These are phyloP conservation scores for Craterostigma plantagineum DNA, from an alignment of 257 asterid genomes.

Conservation along the genomic window DNA sequence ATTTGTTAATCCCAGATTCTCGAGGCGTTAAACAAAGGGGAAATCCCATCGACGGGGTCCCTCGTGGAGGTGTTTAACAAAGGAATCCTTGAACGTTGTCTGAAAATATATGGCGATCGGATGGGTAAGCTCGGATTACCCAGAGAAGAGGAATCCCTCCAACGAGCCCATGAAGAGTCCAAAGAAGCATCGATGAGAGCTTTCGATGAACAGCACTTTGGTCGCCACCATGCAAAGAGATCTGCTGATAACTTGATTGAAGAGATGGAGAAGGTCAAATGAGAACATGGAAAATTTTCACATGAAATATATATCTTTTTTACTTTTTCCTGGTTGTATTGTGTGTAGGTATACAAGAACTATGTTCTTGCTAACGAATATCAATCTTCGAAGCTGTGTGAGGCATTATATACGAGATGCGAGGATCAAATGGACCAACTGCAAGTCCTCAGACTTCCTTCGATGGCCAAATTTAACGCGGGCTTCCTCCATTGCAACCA, in stretches of 20 bases:
- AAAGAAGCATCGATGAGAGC: conserved; percentile 41
- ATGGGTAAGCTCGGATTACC: conserved; percentile 47
- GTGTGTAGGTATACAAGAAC: conserved; percentile 47
- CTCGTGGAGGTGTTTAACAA: conserved; percentile 93
- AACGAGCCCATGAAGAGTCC: conserved; percentile 39
- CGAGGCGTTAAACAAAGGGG: conserved; percentile 94
- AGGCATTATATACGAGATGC: conserved; percentile 53
- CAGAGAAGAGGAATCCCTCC: conserved; percentile 39
- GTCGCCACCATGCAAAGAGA: conserved; percentile 80
- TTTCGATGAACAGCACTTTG: conserved; percentile 92
- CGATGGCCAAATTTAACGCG: conserved; percentile 94
- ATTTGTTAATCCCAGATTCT: conserved; percentile 52
- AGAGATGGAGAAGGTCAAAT: conserved; percentile 59
- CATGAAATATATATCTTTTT: conserved; percentile 12
- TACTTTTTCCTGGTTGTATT: conserved; percentile 7
- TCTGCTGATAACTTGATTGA: conserved; percentile 67
- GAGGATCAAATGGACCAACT: conserved; percentile 97
- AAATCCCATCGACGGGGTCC: conserved; percentile 93
- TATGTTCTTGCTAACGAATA: conserved; percentile 52
- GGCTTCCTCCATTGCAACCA: conserved; percentile 87
- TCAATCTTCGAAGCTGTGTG: conserved; percentile 78
- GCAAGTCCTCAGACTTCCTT: conserved; percentile 86
- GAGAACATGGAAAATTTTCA: conserved; percentile 2
- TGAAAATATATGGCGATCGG: conserved; percentile 38
- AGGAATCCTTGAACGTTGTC: conserved; percentile 62